phyloP scores from a whole-genome alignment of 2,329 filamentous ascomycete genomes.

The Fusarium domesticum region DNA sequence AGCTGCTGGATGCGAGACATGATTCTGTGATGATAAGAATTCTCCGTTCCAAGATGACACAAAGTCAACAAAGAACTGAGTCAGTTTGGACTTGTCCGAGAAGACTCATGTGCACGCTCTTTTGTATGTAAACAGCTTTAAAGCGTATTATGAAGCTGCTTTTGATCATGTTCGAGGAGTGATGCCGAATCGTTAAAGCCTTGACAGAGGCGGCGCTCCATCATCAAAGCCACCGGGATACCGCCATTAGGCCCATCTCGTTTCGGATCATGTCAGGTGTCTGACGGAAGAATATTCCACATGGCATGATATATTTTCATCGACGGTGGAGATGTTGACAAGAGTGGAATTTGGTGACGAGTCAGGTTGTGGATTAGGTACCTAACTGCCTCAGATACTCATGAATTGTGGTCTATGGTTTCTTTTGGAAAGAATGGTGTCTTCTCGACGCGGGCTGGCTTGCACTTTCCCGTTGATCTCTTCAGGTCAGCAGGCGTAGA shows the following conservation, averaged over 20 bases:
- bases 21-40: not conserved
- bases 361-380: not conserved
- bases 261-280: not conserved
- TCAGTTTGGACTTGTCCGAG: not conserved
- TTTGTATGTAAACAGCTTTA: not conserved
- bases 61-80: not conserved
- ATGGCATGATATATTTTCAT: not conserved
- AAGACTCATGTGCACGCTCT: not conserved
- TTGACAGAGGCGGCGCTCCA: not conserved
- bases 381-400: not conserved
- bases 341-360: not conserved
- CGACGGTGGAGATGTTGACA: not conserved
- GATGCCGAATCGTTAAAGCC: not conserved
- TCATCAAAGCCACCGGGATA: not conserved
- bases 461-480: constrained; percentile 3
- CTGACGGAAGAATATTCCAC: not conserved
- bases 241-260: not conserved
- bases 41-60: not conserved
- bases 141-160: not conserved
- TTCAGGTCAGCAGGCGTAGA: constrained; percentile 9
- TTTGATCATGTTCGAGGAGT: too few relatives aligned
- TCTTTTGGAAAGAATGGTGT: not conserved
- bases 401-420: not conserved
- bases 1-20: not conserved
- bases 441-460: not conserved